Base-by-base conservation (phyloP, 208 protist species). In the Trypanosoma avium region DNA sequence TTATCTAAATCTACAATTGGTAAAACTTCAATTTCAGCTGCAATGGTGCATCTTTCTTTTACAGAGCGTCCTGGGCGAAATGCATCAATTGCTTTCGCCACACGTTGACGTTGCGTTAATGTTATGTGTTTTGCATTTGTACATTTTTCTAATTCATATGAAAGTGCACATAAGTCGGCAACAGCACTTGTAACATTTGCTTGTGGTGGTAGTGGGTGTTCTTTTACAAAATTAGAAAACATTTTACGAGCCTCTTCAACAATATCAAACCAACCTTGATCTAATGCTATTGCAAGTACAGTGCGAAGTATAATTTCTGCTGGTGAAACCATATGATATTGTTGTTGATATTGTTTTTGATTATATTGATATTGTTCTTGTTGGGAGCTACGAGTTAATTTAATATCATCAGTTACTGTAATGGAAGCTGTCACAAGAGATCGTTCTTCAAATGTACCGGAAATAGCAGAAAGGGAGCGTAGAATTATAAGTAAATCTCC, bases 191-290 rank as follows among this genome's bases (percentile, higher is more conserved):
- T 67, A 6, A 88, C 73, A 52, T 67, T 65, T 22, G 82, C 71
- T 73, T 88, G 82, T 42, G 66, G 36, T 26, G 77, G 77, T n/a
- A 71, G 36, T 22, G 73, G 69, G 15, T 60, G 61, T 47, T 82
- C 67, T 36, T 70, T 61, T 43, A 88, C 82, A 22, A 84, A 50
- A 21, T 74, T 66, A 33, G 61, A 67, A 67, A 82, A 88, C 54
- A 82, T 67, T 17, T 62, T 54, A 19, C 75, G 71, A 1, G 73
- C 63, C 65, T 70, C 69, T 62, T 88, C 76, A 12, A 80, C 73
- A 56, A 88, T 67, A 58, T 83, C 82, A 27, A 77, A 78, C 82
- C 82, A 88, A 10, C 74, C 73, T 52, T 84, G 68, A 59, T 82
- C 82, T 9, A 84, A 68, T 7, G 76, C 57, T n/a, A 88, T 65